A percentile compares a stretch with the other conserved stretches of the same genome.
Conservation (phyloP, 345 rosid genomes). For the Durio zibethinus region DNA sequence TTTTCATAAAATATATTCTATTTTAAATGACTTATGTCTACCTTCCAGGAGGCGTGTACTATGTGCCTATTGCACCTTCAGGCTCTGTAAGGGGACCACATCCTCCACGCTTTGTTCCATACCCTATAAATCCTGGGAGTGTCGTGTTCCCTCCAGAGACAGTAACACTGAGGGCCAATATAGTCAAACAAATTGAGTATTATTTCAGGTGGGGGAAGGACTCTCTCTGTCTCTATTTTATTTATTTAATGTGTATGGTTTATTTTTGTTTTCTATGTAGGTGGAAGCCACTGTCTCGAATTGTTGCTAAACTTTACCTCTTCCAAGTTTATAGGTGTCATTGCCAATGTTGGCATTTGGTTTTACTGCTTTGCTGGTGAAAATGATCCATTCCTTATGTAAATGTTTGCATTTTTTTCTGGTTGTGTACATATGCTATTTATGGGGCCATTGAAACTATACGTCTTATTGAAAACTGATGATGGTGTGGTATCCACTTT, state of each 20-base stretch:
- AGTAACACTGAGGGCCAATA: constrained; percentile 44
- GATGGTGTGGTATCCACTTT: neutral
- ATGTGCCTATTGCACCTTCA: constrained; percentile 60
- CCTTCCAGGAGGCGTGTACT: constrained; percentile 61
- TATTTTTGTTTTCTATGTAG: neutral
- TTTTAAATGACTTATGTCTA: constrained; percentile 16
- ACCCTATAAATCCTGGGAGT: constrained; percentile 54
- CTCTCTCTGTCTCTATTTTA: constrained; percentile 5
- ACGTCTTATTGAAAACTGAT: neutral
- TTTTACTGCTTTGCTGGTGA: neutral
- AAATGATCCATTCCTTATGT: neutral
- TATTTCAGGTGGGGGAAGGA: constrained; percentile 72
- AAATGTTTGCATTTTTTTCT: neutral
- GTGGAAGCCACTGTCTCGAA: neutral
- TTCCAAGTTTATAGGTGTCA: neutral
- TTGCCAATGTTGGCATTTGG: neutral
- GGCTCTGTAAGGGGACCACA: constrained; percentile 74
- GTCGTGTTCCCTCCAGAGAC: constrained; percentile 45
- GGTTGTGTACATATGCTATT: neutral
- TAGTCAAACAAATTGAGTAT: constrained; percentile 78
- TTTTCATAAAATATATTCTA: neutral
- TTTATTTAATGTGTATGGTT: neutral
- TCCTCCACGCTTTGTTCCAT: constrained; percentile 56
- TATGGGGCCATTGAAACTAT: neutral
- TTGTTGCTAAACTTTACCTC: neutral